Base-by-base conservation (phyloP, 2,329 filamentous ascomycete genomes). In the Aspergillus brunneoviolaceus region DNA sequence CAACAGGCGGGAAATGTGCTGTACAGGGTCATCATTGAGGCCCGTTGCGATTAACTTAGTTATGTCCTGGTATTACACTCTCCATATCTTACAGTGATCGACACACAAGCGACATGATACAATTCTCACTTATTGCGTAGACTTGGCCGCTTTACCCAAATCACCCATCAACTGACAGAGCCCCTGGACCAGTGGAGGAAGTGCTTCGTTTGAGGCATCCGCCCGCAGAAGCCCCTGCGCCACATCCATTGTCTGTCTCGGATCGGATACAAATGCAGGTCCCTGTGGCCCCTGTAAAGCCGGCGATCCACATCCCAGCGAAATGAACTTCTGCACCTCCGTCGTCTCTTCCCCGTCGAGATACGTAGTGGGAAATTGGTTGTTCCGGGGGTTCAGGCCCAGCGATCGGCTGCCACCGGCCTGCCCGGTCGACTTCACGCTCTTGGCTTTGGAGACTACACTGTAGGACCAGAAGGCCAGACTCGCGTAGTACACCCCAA, bases 391-490 rank as follows among this genome's bases (percentile, higher is more conserved):
- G 54, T 31, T 51, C 50, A 23, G 55, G 48, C 21, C 55, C 12
- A 47, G 25, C 1, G 51, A 42, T 25, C 59, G 45, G 33, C 33
- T 16, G 33, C 33, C 33, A 21, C 27, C 51, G 48, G 25, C 29
- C 19, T 51, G 47, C 9, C 49, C 48, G 5, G 45, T 35, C 23
- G 50, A 19, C 51, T 60, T 55, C 2, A 51, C 49, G 25, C 51
- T 35, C 64, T 71, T 69, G 14, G 82, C 80, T 62, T 77, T 74
- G 21, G 76, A 80, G 5, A 87, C 79, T 0, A 90, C 83, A 0
- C 87, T 87, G 65, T 88, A 90, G 0, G 84, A 84, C 89, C 89
- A 92, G 47, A 91, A 77, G 0, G 85, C 84, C 4, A 92, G 77
- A 12, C 84, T 83, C 1, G 89, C 87, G 67, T 91, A 88, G 69